A percentile compares a stretch with the other conserved stretches of the same genome.
Conservation (phyloP, 257 asterid genomes). For the Solanum ahanhuiri region DNA sequence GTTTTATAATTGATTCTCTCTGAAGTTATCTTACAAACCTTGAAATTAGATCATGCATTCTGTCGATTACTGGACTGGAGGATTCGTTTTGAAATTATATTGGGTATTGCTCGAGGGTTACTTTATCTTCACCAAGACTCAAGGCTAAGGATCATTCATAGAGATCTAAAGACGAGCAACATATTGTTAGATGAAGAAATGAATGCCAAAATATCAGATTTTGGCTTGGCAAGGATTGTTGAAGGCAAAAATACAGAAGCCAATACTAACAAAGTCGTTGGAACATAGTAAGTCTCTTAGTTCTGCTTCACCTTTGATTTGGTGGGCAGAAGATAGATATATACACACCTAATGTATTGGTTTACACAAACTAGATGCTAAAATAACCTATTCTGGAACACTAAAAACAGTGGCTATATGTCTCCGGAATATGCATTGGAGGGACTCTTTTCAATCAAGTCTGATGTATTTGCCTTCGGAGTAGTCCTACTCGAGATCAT, state of each 20-base stretch:
- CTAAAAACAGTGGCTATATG: conserved; percentile 14
- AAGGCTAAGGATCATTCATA: conserved; percentile 4
- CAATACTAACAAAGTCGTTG: not conserved
- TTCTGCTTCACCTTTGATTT: not conserved
- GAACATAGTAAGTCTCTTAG: conserved; percentile 11
- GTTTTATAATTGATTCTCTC: not conserved
- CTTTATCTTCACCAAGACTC: conserved; percentile 11
- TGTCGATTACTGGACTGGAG: not conserved
- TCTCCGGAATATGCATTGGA: conserved; percentile 20
- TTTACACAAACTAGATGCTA: not conserved
- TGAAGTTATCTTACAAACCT: not conserved
- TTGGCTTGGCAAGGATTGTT: conserved; percentile 6
- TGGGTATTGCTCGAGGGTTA: conserved; percentile 4
- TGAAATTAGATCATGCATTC: not conserved
- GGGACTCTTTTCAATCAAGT: conserved; percentile 15
- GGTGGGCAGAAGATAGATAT: not conserved
- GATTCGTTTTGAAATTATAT: not conserved
- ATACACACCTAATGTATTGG: not conserved
- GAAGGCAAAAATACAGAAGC: not conserved
- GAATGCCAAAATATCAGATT: not conserved
- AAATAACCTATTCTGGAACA: not conserved
- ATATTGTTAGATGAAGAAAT: not conserved
- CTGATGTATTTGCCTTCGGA: conserved; percentile 23
- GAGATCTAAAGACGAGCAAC: conserved; percentile 1
- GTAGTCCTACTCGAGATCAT: conserved; percentile 17